phyloP scores from a whole-genome alignment of 2,329 filamentous ascomycete species.

The Acrodontium crateriforme region DNA sequence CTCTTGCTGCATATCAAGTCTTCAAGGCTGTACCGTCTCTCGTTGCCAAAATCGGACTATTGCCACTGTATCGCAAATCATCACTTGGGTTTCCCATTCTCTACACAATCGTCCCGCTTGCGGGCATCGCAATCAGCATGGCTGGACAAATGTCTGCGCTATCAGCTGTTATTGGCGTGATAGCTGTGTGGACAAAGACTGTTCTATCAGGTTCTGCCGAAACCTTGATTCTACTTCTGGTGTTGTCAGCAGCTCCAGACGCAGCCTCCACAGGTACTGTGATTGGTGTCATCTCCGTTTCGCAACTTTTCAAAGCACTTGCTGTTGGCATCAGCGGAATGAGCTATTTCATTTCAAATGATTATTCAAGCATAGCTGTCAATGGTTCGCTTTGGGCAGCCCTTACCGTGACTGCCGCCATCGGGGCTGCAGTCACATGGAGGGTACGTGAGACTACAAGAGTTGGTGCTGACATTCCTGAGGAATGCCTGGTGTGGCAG shows the following conservation, averaged over 20 bases:
- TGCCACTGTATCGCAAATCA: slow-evolving; percentile 29
- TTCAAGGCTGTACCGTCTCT: slow-evolving; percentile 24
- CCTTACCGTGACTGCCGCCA: slow-evolving; percentile 26
- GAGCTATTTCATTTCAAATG: slow-evolving; percentile 32
- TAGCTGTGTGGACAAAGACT: slow-evolving; percentile 30
- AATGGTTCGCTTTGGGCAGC: slow-evolving; percentile 33
- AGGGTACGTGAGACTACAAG: slow-evolving; percentile 31
- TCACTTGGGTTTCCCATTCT: slow-evolving; percentile 27
- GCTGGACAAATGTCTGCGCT: slow-evolving; percentile 17
- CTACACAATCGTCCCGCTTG: slow-evolving; percentile 27
- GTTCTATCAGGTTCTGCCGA: slow-evolving; percentile 28
- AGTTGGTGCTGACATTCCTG: slow-evolving; percentile 30
- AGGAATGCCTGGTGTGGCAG: slow-evolving; percentile 32
- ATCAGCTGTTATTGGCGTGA: slow-evolving; percentile 24
- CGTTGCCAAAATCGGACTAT: slow-evolving; percentile 26
- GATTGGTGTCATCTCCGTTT: slow-evolving; percentile 34
- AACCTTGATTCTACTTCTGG: slow-evolving; percentile 31
- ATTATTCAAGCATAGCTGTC: slow-evolving; percentile 28
- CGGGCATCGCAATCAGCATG: slow-evolving; percentile 24
- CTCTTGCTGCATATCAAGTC: slow-evolving; percentile 27
- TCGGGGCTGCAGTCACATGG: slow-evolving; percentile 31
- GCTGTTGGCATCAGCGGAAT: slow-evolving; percentile 32
- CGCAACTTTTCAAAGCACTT: slow-evolving; percentile 33
- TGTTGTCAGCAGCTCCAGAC: slow-evolving; percentile 34
- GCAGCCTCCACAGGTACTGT: slow-evolving; percentile 33